These are phyloP conservation scores for Strobilomyces echinocephalus DNA, from an alignment of 768 basidiomycete species.

Conservation along the genomic window DNA sequence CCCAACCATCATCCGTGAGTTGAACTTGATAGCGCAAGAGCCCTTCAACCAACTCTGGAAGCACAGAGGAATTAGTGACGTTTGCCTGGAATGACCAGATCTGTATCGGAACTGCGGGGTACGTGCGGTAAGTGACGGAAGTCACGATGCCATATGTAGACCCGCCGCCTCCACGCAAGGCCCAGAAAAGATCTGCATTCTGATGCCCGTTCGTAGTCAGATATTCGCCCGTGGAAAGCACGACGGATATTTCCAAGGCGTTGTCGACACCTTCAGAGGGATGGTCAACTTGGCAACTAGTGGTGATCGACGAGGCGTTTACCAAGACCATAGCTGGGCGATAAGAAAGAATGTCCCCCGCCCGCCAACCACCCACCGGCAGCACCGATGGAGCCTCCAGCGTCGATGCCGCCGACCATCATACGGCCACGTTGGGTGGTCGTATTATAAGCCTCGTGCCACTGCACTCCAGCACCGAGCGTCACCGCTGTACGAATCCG, in stretches of 20 bases:
- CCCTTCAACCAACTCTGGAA: constrained; percentile 32
- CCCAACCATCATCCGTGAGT: constrained; percentile 42
- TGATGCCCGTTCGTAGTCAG: constrained; percentile 38
- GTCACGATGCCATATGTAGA: constrained; percentile 46
- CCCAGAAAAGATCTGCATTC: constrained; percentile 49
- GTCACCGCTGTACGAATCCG: constrained; percentile 24
- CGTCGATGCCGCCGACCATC: constrained; percentile 39
- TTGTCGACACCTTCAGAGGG: constrained; percentile 41
- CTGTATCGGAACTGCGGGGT: constrained; percentile 35
- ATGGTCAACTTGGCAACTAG: neutral
- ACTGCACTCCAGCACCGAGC: constrained; percentile 43
- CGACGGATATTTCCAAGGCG: constrained; percentile 40
- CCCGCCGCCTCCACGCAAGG: constrained; percentile 46
- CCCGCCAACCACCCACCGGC: constrained; percentile 48
- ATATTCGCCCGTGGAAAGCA: constrained; percentile 39
- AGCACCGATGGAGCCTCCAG: constrained; percentile 31
- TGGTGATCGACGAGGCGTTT: neutral
- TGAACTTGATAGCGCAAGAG: constrained; percentile 22
- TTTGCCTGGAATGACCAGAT: constrained; percentile 29
- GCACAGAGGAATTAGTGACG: constrained; percentile 27
- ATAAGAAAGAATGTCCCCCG: constrained; percentile 41
- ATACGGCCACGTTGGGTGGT: constrained; percentile 32
- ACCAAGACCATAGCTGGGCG: constrained; percentile 42
- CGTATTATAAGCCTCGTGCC: constrained; percentile 39
- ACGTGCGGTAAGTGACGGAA: constrained; percentile 44